phyloP scores from a whole-genome alignment of 2,329 filamentous ascomycete species.

The Exophiala lecanii-corni region DNA sequence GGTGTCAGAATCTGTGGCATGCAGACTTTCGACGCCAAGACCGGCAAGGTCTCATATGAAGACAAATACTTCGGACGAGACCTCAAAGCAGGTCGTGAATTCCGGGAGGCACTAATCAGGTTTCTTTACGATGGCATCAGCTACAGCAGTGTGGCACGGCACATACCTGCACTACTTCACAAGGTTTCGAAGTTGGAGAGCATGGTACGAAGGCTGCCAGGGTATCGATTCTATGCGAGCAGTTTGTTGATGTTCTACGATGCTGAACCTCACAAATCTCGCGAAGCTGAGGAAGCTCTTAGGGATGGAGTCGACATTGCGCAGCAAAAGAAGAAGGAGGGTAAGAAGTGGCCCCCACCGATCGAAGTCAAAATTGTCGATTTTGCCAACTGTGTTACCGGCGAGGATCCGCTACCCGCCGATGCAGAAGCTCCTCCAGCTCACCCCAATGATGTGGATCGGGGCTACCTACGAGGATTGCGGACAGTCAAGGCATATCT shows the following conservation, averaged over 20 bases:
- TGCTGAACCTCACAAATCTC: slow-evolving; percentile 56
- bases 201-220: slow-evolving; percentile 72
- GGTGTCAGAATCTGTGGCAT: slow-evolving; percentile 93
- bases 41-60: slow-evolving; percentile 84
- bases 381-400: slow-evolving; percentile 95
- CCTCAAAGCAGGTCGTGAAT: slow-evolving; percentile 80
- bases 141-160: slow-evolving; percentile 70
- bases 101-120: slow-evolving; percentile 78
- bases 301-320: slow-evolving; percentile 25
- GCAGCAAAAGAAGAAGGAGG: slow-evolving; percentile 24
- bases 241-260: slow-evolving; percentile 96
- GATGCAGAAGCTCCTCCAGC: slow-evolving; percentile 70
- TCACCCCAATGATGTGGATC: slow-evolving; percentile 74
- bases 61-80: slow-evolving; percentile 96
- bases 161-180: slow-evolving; percentile 80
- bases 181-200: slow-evolving; percentile 79
- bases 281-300: slow-evolving; percentile 23
- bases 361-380: slow-evolving; percentile 97
- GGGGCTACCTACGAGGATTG: slow-evolving; percentile 82
- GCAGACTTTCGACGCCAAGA: slow-evolving; percentile 88
- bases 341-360: slow-evolving; percentile 38
- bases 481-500: slow-evolving; percentile 78
- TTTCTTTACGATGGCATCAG: slow-evolving; percentile 90
- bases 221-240: slow-evolving; percentile 92
- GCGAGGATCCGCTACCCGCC: slow-evolving; percentile 62